Percentiles rank a stretch among this genome's conserved stretches.
Evolutionary conservation across 805 yeast species (phyloP).

Genomic region (Nakazawaea ambrosiae): DNA sequence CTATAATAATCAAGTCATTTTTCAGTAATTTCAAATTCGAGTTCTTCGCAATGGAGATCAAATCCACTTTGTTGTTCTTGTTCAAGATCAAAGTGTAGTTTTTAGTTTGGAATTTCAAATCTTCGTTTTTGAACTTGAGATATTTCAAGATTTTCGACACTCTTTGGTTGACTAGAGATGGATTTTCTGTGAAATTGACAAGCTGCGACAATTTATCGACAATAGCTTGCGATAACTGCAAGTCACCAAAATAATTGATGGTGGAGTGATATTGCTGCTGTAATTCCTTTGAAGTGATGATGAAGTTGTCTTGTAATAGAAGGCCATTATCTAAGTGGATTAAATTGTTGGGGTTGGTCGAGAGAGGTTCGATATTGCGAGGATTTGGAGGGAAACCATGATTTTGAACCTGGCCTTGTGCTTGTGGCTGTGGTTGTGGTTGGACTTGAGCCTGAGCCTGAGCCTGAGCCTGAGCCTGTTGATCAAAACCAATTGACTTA

Average conservation of each 20-base stretch:
- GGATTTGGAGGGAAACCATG: slow-evolving; percentile 5
- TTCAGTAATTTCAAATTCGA: slow-evolving; percentile 52
- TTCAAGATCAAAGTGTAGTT: slow-evolving; percentile 28
- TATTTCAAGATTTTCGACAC: slow-evolving; percentile 28
- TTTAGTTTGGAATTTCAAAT: slow-evolving; percentile 31
- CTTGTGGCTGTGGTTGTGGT: slow-evolving; percentile 6
- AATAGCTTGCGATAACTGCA: slow-evolving; percentile 30
- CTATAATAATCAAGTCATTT: slow-evolving; percentile 67
- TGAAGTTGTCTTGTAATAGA: slow-evolving; percentile 44
- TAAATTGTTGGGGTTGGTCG: too few relatives aligned
- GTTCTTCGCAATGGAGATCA: slow-evolving; percentile 58
- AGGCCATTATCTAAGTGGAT: slow-evolving; percentile 55
- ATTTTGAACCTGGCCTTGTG: background rate
- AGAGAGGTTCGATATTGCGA: too few relatives aligned
- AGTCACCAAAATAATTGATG: slow-evolving; percentile 46
- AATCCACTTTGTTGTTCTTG: slow-evolving; percentile 47
- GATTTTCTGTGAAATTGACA: slow-evolving; percentile 13
- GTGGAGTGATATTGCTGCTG: slow-evolving; percentile 42
- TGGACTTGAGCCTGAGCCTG: slow-evolving; percentile 11
- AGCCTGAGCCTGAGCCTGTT: slow-evolving; percentile 2
- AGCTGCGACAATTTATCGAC: slow-evolving; percentile 27
- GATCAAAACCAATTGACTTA: background rate
- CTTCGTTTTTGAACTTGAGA: slow-evolving; percentile 37
- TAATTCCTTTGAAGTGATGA: slow-evolving; percentile 54
- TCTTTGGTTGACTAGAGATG: slow-evolving; percentile 11